Conservation (phyloP, 2,329 filamentous ascomycete species). For the Colletotrichum coccodes region DNA sequence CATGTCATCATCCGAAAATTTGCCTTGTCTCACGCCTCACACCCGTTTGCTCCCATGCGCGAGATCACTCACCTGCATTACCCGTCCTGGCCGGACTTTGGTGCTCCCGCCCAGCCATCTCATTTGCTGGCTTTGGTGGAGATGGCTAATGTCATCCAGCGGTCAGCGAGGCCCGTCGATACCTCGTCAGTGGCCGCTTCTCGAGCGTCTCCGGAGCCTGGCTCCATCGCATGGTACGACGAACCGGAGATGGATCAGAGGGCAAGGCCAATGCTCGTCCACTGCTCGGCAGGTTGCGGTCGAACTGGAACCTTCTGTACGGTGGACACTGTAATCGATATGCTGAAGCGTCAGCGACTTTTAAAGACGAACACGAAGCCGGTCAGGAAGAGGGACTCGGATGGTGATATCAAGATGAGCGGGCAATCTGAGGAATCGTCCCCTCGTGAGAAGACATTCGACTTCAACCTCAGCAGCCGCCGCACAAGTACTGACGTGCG, state of each 20-base stretch:
- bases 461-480: constrained; percentile 22
- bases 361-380: constrained; percentile 41
- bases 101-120: constrained; percentile 86
- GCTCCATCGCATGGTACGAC: constrained; percentile 59
- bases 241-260: constrained; percentile 66
- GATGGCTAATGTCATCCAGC: constrained; percentile 81
- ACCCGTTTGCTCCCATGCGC: constrained; percentile 86
- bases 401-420: constrained; percentile 60
- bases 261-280: constrained; percentile 83
- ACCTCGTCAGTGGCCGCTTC: constrained; percentile 48
- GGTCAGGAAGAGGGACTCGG: constrained; percentile 42
- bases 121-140: constrained; percentile 92
- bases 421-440: constrained; percentile 43
- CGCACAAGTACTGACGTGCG: constrained; percentile 25
- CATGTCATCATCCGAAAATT: constrained; percentile 90
- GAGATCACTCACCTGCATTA: constrained; percentile 97
- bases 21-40: constrained; percentile 77
- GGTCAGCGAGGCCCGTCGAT: constrained; percentile 60
- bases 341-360: constrained; percentile 86
- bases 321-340: constrained; percentile 94
- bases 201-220: constrained; percentile 39
- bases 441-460: constrained; percentile 39
- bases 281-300: constrained; percentile 96
- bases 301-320: constrained; percentile 97
- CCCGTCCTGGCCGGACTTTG: constrained; percentile 97